A percentile compares a stretch with the other conserved stretches of the same genome.
Evolutionary conservation across 441 rosid species (phyloP).

Genomic region (Kokia cookei): DNA sequence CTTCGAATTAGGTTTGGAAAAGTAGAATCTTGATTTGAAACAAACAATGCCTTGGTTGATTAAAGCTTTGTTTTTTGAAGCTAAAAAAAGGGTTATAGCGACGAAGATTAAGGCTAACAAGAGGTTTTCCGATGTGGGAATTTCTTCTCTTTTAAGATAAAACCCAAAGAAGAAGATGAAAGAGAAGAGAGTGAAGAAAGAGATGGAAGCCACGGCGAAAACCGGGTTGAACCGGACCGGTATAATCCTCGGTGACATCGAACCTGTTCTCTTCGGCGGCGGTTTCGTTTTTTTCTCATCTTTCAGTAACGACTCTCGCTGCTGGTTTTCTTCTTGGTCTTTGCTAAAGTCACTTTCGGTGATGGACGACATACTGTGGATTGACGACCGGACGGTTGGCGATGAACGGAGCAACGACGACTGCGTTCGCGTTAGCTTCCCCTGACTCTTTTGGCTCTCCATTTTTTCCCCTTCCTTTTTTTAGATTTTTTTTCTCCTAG

Average conservation of each 20-base stretch:
- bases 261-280: constrained; percentile 29
- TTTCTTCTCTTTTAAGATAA: constrained; percentile 50
- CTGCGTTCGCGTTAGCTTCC: constrained; percentile 66
- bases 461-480: constrained; percentile 1
- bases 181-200: constrained; percentile 39
- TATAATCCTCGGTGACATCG: constrained; percentile 30
- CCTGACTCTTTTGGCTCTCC: constrained; percentile 59
- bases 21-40: constrained; percentile 28
- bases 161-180: constrained; percentile 39
- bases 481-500: not conserved
- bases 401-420: constrained; percentile 83
- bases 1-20: constrained; percentile 34
- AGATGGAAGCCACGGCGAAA: constrained; percentile 42
- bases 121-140: constrained; percentile 78
- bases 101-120: constrained; percentile 65
- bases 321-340: constrained; percentile 15
- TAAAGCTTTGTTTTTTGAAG: constrained; percentile 56
- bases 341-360: constrained; percentile 41
- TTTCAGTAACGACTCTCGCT: constrained; percentile 26
- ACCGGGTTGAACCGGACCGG: constrained; percentile 43
- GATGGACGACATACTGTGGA: constrained; percentile 65
- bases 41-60: constrained; percentile 35
- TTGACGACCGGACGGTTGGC: constrained; percentile 77
- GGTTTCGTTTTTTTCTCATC: constrained; percentile 35
- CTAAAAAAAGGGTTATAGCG: constrained; percentile 73